phyloP scores from a whole-genome alignment of 2,329 filamentous ascomycete species.

The Didymella pinodella region DNA sequence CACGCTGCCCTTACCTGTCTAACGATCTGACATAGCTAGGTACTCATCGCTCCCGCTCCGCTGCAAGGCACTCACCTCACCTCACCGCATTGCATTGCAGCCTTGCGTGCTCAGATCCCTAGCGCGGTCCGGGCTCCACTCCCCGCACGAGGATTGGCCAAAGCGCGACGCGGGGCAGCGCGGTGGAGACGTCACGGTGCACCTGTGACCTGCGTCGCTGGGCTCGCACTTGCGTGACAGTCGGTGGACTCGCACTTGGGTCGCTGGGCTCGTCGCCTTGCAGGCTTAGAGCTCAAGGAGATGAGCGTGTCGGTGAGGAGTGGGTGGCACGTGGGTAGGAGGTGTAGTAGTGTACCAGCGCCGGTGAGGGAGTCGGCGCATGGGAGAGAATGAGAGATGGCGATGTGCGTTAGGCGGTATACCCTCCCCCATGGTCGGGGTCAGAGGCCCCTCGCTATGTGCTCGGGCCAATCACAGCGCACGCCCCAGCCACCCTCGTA shows the following conservation, averaged over 20 bases:
- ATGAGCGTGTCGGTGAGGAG: not conserved
- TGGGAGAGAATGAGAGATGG: not conserved
- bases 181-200: conserved; percentile 2
- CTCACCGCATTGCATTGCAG: not conserved
- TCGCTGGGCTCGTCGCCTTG: not conserved
- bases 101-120: conserved; percentile 5
- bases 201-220: conserved; percentile 5
- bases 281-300: not conserved
- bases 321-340: not conserved
- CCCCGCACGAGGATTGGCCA: conserved; percentile 14
- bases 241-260: no score
- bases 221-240: not conserved
- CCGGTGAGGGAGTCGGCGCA: not conserved
- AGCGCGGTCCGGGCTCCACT: not conserved
- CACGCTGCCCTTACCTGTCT: conserved; percentile 1
- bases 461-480: conserved; percentile 4
- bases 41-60: not conserved
- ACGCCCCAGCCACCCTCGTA: conserved; percentile 17
- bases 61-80: conserved; percentile 9
- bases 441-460: conserved; percentile 14
- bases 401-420: conserved; percentile 2
- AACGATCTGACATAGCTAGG: not conserved
- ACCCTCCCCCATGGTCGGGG: not conserved
- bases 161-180: conserved; percentile 4
- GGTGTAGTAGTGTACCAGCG: not conserved